These are phyloP conservation scores for Syzygium oleosum DNA, from an alignment of 345 rosid species.

Conservation along the genomic window DNA sequence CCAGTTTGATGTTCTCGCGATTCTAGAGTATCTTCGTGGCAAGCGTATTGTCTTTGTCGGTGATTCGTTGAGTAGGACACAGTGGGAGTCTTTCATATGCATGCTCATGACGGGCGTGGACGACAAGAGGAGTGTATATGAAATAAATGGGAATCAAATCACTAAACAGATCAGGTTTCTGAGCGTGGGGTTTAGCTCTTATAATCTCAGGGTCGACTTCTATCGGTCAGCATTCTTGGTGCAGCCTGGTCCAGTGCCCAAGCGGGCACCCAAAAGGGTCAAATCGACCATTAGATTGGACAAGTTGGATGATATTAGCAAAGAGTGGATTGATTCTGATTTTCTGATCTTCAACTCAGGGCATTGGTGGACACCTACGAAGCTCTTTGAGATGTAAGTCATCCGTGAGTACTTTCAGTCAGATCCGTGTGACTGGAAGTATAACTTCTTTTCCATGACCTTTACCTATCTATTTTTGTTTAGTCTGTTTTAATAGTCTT, in stretches of 20 bases:
- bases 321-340: slow-evolving; percentile 68
- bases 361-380: slow-evolving; percentile 71
- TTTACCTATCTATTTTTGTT: neutral
- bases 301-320: slow-evolving; percentile 50
- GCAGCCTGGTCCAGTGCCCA: slow-evolving; percentile 38
- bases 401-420: neutral
- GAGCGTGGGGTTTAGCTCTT: slow-evolving; percentile 42
- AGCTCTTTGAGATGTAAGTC: slow-evolving; percentile 68
- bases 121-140: slow-evolving; percentile 53
- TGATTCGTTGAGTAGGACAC: slow-evolving; percentile 60
- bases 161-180: slow-evolving; percentile 44
- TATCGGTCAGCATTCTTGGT: slow-evolving; percentile 65
- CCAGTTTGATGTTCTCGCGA: slow-evolving; percentile 23
- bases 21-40: slow-evolving; percentile 45
- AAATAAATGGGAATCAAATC: slow-evolving; percentile 47
- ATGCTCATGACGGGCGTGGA: slow-evolving; percentile 64
- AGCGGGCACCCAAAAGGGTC: slow-evolving; percentile 57
- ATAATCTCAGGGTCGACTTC: slow-evolving; percentile 43
- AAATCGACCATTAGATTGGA: slow-evolving; percentile 45
- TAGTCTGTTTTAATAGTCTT: neutral
- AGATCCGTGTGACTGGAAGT: neutral
- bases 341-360: slow-evolving; percentile 59
- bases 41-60: slow-evolving; percentile 66
- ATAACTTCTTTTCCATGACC: neutral
- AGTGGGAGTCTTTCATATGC: slow-evolving; percentile 76